Conservation (phyloP, 1,139 yeast genomes). For the Suzukiozyma palmioleophila region DNA sequence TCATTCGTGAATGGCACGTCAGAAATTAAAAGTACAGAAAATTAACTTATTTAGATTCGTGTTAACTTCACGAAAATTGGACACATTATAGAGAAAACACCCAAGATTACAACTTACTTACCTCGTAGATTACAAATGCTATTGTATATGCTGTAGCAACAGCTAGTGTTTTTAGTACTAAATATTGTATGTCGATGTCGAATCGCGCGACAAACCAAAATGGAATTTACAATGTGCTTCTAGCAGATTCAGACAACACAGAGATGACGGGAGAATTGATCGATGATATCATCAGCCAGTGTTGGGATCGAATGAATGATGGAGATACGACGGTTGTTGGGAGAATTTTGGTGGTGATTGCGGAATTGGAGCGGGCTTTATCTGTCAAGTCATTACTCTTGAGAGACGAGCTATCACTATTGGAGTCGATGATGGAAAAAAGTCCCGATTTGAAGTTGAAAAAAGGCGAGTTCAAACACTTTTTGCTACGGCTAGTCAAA, state of each 20-base stretch:
- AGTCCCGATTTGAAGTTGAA: slow-evolving; percentile 26
- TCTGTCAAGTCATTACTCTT: slow-evolving; percentile 19
- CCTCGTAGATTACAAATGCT: no score
- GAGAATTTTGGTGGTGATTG: slow-evolving; percentile 23
- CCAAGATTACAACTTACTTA: no score
- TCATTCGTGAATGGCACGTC: not conserved
- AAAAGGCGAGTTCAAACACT: slow-evolving; percentile 23
- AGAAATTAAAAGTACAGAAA: no score
- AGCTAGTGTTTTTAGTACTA: no score
- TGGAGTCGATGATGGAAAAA: slow-evolving; percentile 23
- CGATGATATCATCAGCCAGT: slow-evolving; percentile 20
- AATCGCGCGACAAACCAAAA: no score
- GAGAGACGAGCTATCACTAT: slow-evolving; percentile 20
- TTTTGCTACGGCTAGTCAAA: slow-evolving; percentile 26
- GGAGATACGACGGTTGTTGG: slow-evolving; percentile 22
- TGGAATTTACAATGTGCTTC: no score
- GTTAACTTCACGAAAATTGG: no score
- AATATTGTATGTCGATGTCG: no score
- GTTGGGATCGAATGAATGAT: slow-evolving; percentile 23
- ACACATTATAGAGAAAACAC: no score
- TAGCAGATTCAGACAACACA: no score
- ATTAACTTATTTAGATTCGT: no score
- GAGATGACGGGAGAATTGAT: slow-evolving; percentile 4
- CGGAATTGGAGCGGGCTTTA: slow-evolving; percentile 23
- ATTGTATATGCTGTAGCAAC: no score